A percentile compares a stretch with the other conserved stretches of the same genome.
phyloP scores from a whole-genome alignment of 768 basidiomycete genomes.

The Rhizopogon vulgaris region DNA sequence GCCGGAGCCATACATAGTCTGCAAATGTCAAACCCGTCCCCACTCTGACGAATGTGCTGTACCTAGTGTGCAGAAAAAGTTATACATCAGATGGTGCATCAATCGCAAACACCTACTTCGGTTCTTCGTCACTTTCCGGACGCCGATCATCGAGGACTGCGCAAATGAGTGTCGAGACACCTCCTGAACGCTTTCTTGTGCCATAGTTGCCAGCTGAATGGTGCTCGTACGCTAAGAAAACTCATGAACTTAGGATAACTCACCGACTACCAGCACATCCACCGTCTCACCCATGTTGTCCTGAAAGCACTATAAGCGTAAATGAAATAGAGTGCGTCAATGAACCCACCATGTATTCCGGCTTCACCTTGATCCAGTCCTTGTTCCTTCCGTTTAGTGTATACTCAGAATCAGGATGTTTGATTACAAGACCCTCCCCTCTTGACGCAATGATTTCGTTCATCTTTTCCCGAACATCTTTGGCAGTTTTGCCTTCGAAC shows the following conservation, averaged over 20 bases:
- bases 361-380: conserved; percentile 95
- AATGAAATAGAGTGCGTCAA: neutral
- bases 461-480: conserved; percentile 77
- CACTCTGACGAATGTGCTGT: conserved; percentile 82
- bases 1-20: conserved; percentile 81
- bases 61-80: conserved; percentile 39
- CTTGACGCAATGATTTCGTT: conserved; percentile 76
- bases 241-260: conserved; percentile 13
- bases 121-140: conserved; percentile 47
- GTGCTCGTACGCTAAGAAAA: neutral
- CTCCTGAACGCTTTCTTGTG: conserved; percentile 77
- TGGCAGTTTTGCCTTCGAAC: conserved; percentile 67
- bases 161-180: conserved; percentile 84
- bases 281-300: conserved; percentile 92
- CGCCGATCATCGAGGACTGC: conserved; percentile 78
- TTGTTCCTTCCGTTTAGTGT: conserved; percentile 80
- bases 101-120: conserved; percentile 39
- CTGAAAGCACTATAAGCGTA: conserved; percentile 28
- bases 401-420: conserved; percentile 78
- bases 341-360: conserved; percentile 71
- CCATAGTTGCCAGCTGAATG: conserved; percentile 83
- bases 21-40: conserved; percentile 83
- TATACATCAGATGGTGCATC: neutral
- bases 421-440: conserved; percentile 92
- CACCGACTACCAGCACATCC: conserved; percentile 86